Evolutionary conservation across 2,329 filamentous ascomycete species (phyloP).

Genomic region (Scedosporium aurantiacum): DNA sequence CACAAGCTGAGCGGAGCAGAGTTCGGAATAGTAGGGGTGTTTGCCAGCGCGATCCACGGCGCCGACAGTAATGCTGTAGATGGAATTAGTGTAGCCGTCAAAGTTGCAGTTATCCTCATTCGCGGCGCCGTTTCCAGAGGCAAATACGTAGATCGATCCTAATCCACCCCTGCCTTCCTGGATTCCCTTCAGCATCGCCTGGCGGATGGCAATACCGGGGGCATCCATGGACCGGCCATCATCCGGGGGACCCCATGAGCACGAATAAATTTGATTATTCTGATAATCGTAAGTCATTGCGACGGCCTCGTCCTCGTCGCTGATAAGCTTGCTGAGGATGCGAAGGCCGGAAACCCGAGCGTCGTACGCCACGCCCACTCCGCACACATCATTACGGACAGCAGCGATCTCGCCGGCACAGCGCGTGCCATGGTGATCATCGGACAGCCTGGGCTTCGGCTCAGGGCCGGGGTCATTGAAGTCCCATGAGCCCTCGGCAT

Average conservation of each 20-base stretch:
- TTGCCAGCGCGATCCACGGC: slow-evolving; percentile 76
- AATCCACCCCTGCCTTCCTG: slow-evolving; percentile 75
- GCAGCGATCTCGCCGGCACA: slow-evolving; percentile 92
- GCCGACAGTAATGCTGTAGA: slow-evolving; percentile 95
- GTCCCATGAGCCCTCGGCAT: slow-evolving; percentile 83
- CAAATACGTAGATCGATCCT: slow-evolving; percentile 93
- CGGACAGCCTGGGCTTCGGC: slow-evolving; percentile 69
- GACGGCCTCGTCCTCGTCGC: slow-evolving; percentile 81
- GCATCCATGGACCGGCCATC: slow-evolving; percentile 91
- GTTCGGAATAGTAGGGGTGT: slow-evolving; percentile 95
- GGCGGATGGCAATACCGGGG: slow-evolving; percentile 75
- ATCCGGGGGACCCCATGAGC: slow-evolving; percentile 95
- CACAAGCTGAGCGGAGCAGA: slow-evolving; percentile 88
- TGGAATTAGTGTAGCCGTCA: slow-evolving; percentile 98
- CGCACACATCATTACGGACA: slow-evolving; percentile 84
- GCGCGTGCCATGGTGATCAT: slow-evolving; percentile 85
- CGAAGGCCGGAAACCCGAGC: slow-evolving; percentile 83
- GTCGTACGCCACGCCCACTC: slow-evolving; percentile 91
- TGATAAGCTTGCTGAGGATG: slow-evolving; percentile 83
- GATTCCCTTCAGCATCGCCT: slow-evolving; percentile 83
- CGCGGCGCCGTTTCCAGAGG: slow-evolving; percentile 82
- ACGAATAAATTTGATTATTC: slow-evolving; percentile 93
- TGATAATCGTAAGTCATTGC: slow-evolving; percentile 89
- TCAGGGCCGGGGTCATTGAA: slow-evolving; percentile 79
- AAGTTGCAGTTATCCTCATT: slow-evolving; percentile 97